Evolutionary conservation across 768 basidiomycete genomes (phyloP).

Genomic region (Rhizopogon roseolus): DNA sequence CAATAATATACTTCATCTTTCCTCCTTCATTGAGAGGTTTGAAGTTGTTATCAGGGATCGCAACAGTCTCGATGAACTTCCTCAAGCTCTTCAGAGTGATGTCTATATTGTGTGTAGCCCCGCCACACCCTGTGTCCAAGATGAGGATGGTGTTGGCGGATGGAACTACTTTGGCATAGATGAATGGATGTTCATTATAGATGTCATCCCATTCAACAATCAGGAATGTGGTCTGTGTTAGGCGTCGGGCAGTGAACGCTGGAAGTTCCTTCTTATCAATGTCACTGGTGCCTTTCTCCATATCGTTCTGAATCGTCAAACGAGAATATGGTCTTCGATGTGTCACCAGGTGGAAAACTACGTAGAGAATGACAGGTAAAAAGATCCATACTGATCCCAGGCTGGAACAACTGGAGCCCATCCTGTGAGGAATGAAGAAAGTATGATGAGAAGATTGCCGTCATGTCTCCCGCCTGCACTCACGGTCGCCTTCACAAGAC

Average conservation of each 20-base stretch:
- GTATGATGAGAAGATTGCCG: constrained; percentile 3
- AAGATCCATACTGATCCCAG: neutral
- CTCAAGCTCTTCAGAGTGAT: constrained; percentile 39
- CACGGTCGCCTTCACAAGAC: neutral
- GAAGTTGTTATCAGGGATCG: constrained; percentile 36
- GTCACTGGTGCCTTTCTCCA: constrained; percentile 5
- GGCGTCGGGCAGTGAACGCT: constrained; percentile 31
- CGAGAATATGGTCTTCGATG: neutral
- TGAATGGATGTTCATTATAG: constrained; percentile 49
- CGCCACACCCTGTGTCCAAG: constrained; percentile 54
- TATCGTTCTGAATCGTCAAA: constrained; percentile 5
- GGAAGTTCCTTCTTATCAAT: constrained; percentile 2
- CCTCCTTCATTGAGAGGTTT: constrained; percentile 40
- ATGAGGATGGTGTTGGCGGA: constrained; percentile 38
- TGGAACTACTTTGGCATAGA: constrained; percentile 45
- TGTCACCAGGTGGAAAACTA: constrained; percentile 2
- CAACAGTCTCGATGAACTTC: constrained; percentile 44
- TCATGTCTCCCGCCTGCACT: neutral
- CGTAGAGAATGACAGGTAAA: constrained; percentile 1
- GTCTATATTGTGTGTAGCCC: constrained; percentile 35
- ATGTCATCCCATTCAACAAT: constrained; percentile 48
- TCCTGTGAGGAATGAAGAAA: neutral
- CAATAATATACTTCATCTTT: constrained; percentile 40
- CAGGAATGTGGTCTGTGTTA: constrained; percentile 35
- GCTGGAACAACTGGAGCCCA: neutral